Evolutionary conservation across 2,329 filamentous ascomycete species (phyloP).

Genomic region (Phaeosphaeriaceae sp.): DNA sequence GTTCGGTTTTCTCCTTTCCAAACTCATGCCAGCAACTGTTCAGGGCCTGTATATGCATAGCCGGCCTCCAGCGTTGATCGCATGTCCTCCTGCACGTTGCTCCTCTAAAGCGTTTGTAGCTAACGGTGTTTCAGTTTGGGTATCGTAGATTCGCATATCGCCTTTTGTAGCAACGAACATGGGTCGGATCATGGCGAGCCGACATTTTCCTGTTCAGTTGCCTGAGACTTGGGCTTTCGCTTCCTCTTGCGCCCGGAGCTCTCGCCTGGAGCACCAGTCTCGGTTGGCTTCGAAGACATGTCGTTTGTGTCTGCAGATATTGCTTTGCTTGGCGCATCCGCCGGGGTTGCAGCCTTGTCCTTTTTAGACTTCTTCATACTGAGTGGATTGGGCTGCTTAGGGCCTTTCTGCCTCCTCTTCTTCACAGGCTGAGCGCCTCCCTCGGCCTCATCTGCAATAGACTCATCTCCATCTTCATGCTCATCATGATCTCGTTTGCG

Average conservation of each 20-base stretch:
- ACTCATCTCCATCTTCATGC: slow-evolving; percentile 51
- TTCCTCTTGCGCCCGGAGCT: slow-evolving; percentile 47
- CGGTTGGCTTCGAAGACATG: slow-evolving; percentile 12
- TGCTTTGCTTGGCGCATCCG: slow-evolving; percentile 21
- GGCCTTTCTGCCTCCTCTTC: slow-evolving; percentile 63
- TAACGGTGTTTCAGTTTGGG: slow-evolving; percentile 5
- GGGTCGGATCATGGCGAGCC: slow-evolving; percentile 24
- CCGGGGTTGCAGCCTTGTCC: slow-evolving; percentile 14
- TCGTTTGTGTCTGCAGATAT: slow-evolving; percentile 13
- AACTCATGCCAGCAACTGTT: not conserved
- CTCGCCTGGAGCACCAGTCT: slow-evolving; percentile 19
- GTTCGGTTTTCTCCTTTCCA: not conserved
- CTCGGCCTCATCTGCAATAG: slow-evolving; percentile 26
- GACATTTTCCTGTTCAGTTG: slow-evolving; percentile 20
- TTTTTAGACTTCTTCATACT: slow-evolving; percentile 74
- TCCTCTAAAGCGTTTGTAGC: not conserved
- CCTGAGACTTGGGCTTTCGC: slow-evolving; percentile 48
- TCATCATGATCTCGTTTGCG: slow-evolving; percentile 56
- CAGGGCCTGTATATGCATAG: not conserved
- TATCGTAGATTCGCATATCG: slow-evolving; percentile 9
- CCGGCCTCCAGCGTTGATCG: not conserved
- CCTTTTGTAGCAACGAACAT: not conserved
- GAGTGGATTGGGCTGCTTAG: slow-evolving; percentile 74
- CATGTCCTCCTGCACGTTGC: not conserved
- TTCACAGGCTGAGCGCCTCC: slow-evolving; percentile 44